Evolutionary conservation across 352 stramenopile species (phyloP).

Genomic region (Globisporangium megalacanthum): DNA sequence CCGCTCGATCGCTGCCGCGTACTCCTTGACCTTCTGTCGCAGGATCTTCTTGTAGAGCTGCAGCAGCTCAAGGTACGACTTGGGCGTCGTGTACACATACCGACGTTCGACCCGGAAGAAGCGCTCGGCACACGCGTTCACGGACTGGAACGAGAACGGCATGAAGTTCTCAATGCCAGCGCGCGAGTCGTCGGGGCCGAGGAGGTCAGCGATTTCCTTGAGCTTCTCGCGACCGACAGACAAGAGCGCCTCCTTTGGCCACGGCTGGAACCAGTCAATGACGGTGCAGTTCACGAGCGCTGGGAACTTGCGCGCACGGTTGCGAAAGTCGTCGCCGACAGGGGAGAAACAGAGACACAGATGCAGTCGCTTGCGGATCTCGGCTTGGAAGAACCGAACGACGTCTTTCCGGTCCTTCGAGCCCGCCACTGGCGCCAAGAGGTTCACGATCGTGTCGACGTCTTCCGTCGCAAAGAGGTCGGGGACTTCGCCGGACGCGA

Average conservation of each 20-base stretch:
- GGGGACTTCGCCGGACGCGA: constrained; percentile 91
- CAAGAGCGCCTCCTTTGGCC: constrained; percentile 91
- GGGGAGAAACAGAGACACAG: constrained; percentile 94
- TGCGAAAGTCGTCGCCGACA: constrained; percentile 94
- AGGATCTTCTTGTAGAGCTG: constrained; percentile 94
- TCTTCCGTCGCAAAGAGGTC: constrained; percentile 94
- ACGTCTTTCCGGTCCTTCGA: constrained; percentile 90
- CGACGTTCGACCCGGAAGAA: constrained; percentile 90
- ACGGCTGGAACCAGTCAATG: constrained; percentile 94
- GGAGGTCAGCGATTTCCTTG: constrained; percentile 76
- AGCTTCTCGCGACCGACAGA: constrained; percentile 88
- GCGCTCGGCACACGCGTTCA: constrained; percentile 88
- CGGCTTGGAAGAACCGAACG: constrained; percentile 93
- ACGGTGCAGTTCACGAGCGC: constrained; percentile 95
- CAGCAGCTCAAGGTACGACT: constrained; percentile 93
- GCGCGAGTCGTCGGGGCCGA: constrained; percentile 77
- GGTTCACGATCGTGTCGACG: constrained; percentile 91
- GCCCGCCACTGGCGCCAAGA: constrained; percentile 64
- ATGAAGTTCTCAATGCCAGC: constrained; percentile 94
- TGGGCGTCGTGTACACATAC: constrained; percentile 94
- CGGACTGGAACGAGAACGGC: constrained; percentile 92
- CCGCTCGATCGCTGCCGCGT: constrained; percentile 85
- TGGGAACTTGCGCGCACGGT: constrained; percentile 92
- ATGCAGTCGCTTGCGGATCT: constrained; percentile 95
- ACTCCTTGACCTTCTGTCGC: constrained; percentile 89